Conservation (phyloP, 2,329 filamentous ascomycete genomes). For the Fusarium clavum region DNA sequence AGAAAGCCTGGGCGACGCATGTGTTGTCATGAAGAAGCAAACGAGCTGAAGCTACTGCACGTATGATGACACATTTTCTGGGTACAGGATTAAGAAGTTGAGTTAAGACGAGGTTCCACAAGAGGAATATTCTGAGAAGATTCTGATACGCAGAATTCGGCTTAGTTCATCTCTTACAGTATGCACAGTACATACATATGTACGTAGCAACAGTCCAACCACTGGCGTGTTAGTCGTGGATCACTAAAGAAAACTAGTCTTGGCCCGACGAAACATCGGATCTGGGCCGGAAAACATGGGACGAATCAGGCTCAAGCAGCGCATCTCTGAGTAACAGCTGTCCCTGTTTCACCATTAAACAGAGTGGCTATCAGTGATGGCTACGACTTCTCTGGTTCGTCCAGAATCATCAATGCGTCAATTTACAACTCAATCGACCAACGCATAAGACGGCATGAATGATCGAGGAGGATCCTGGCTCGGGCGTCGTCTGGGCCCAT, state of each 20-base stretch:
- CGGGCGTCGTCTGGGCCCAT: slow-evolving; percentile 31
- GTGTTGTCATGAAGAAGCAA: slow-evolving; percentile 30
- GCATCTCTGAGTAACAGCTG: slow-evolving; percentile 21
- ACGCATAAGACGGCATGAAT: slow-evolving; percentile 34
- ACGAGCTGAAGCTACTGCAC: slow-evolving; percentile 21
- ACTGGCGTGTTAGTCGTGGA: slow-evolving; percentile 15
- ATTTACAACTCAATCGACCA: slow-evolving; percentile 9
- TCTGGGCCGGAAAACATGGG: slow-evolving; percentile 31
- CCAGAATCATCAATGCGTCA: slow-evolving; percentile 8
- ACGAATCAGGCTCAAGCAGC: slow-evolving; percentile 27
- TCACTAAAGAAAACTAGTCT: slow-evolving; percentile 4
- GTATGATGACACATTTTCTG: slow-evolving; percentile 39
- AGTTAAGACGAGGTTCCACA: slow-evolving; percentile 31
- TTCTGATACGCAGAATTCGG: slow-evolving; percentile 3
- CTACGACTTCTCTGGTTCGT: slow-evolving; percentile 3
- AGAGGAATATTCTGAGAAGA: slow-evolving; percentile 9
- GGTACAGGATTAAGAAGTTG: slow-evolving; percentile 11
- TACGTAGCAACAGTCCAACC: slow-evolving; percentile 7
- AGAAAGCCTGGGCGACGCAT: slow-evolving; percentile 32
- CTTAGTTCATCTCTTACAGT: not conserved
- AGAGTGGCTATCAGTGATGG: slow-evolving; percentile 8
- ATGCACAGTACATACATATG: not conserved
- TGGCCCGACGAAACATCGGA: slow-evolving; percentile 22
- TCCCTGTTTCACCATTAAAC: slow-evolving; percentile 34
- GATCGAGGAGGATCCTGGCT: slow-evolving; percentile 16